Evolutionary conservation across 78 protist genomes (phyloP), one percentile per base, ranked within the genome.

Genomic region (Dictyostelium purpureum): DNA sequence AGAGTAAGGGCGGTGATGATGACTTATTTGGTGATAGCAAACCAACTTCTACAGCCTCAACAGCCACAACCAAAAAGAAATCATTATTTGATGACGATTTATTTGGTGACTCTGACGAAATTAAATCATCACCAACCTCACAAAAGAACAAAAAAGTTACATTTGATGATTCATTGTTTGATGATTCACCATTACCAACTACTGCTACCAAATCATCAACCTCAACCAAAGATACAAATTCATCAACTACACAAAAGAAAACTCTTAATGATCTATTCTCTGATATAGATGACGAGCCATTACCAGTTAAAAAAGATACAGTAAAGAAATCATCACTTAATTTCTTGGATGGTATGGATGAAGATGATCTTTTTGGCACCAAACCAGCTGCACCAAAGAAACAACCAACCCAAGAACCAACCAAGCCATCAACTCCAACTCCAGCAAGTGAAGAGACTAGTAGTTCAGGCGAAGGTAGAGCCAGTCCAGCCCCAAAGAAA

Each of bases 161-260:
- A 14, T 73, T 85, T 57, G 92, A 73, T 61, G 92, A 85, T n/a
- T 37, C 70, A 24, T 21, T 85, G 45, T 85, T 85, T 73, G 92
- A 51, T n/a, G 16, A 66, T 1, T 66, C 92, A 56, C 6, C 90
- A 2, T 12, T 40, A 38, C n/a, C 81, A 33, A 65, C 77, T 12
- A 63, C 19, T 16, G 47, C 77, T 12, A 63, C 19, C 10, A 33
- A 33, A 31, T 38, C 54, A n/a, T 51, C 81, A 21, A 35, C 67
- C 2, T n/a, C n/a, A n/a, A n/a, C n/a, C n/a, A n/a, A n/a, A n/a
- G n/a, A n/a, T n/a, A 10, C 38, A 6, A 12, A 35, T 45, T 14
- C 45, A 73, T 19, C 37, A 57, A 74, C 21, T 18, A 61, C 74
- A 35, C 38, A 14, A 28, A 85, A 73, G 75, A 85, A 85, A 45